phyloP scores from a whole-genome alignment of 257 asterid species.

The Solanum ossicruentum region DNA sequence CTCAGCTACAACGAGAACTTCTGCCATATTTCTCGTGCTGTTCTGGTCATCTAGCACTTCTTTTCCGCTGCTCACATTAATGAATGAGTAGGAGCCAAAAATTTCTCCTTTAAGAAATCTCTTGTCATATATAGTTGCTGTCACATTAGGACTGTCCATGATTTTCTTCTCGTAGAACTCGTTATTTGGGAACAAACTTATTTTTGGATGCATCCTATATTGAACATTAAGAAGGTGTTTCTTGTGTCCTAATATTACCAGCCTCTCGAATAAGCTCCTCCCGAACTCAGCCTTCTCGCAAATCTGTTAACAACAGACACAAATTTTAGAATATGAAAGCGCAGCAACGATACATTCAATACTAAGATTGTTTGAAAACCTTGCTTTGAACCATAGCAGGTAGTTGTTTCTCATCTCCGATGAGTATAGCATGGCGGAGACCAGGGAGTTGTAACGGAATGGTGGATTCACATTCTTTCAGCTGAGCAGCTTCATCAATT shows the following conservation, averaged over 20 bases:
- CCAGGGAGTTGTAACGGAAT: constrained; percentile 42
- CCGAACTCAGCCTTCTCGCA: constrained; percentile 10
- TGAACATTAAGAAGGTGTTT: constrained; percentile 42
- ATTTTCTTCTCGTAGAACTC: constrained; percentile 26
- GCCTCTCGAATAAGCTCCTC: constrained; percentile 53
- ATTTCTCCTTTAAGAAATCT: constrained; percentile 21
- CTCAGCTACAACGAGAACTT: constrained; percentile 34
- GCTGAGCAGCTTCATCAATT: constrained; percentile 59
- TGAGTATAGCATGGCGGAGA: constrained; percentile 40
- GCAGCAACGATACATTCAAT: background rate
- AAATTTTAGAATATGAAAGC: background rate
- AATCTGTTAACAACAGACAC: background rate
- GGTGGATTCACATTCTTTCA: constrained; percentile 48
- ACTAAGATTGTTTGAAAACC: constrained; percentile 4
- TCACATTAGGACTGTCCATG: constrained; percentile 29
- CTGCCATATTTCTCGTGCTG: constrained; percentile 36
- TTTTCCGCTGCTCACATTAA: constrained; percentile 29
- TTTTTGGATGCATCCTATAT: constrained; percentile 53
- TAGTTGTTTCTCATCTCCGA: constrained; percentile 51
- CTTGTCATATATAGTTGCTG: background rate
- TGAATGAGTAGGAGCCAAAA: constrained; percentile 40
- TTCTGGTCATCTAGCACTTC: constrained; percentile 23
- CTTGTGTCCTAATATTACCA: constrained; percentile 27
- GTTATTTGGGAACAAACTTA: constrained; percentile 40
- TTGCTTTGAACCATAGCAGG: constrained; percentile 51